phyloP scores from a whole-genome alignment of 306 rosid species.

The Lablab purpureus region DNA sequence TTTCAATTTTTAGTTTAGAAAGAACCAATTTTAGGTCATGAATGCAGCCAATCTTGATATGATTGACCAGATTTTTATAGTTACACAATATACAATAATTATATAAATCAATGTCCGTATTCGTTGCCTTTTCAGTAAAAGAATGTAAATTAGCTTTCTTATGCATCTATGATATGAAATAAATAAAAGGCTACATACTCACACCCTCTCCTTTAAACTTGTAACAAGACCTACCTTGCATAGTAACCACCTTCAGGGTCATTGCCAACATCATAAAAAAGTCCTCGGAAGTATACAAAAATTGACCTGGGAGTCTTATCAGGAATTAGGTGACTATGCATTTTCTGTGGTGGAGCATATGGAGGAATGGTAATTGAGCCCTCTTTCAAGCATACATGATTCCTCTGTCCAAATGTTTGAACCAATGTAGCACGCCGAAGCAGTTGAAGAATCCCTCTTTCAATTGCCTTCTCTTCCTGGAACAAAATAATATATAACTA shows the following conservation, averaged over 20 bases:
- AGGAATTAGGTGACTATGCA: constrained; percentile 84
- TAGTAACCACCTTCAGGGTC: constrained; percentile 97
- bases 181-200: constrained; percentile 12
- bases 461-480: constrained; percentile 93
- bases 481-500: constrained; percentile 27
- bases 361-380: constrained; percentile 88
- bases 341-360: constrained; percentile 92
- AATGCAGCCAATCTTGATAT: neutral
- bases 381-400: constrained; percentile 89
- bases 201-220: constrained; percentile 23
- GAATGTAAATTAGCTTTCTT: constrained; percentile 19
- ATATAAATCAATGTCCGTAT: neutral
- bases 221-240: constrained; percentile 70
- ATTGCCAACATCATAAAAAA: constrained; percentile 91
- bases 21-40: constrained; percentile 16
- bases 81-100: neutral
- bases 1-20: constrained; percentile 9
- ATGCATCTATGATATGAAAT: constrained; percentile 21
- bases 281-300: constrained; percentile 87
- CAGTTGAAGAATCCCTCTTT: constrained; percentile 82
- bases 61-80: constrained; percentile 13
- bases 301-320: constrained; percentile 84
- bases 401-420: constrained; percentile 90
- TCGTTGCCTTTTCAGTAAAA: constrained; percentile 4
- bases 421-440: constrained; percentile 84